Evolutionary conservation across 1,139 yeast species (phyloP).

Genomic region (Geotrichum carabidarum): DNA sequence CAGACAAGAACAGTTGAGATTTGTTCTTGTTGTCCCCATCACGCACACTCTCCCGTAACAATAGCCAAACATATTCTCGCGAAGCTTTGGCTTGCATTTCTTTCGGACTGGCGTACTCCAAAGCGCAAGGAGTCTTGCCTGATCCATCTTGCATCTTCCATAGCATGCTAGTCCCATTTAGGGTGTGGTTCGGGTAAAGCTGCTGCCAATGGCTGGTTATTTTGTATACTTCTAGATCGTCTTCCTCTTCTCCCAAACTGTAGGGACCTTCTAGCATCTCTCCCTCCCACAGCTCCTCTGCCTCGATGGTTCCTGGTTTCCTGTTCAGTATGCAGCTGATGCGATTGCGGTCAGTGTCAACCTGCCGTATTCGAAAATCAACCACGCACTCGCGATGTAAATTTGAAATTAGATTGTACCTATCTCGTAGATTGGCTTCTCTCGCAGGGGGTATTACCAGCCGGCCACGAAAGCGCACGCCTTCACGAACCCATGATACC

Average conservation of each 20-base stretch:
- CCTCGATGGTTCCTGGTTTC: neutral
- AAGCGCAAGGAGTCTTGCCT: neutral
- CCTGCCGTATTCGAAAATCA: neutral
- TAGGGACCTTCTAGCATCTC: slow-evolving; percentile 14
- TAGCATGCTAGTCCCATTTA: slow-evolving; percentile 8
- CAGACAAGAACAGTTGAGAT: slow-evolving; percentile 10
- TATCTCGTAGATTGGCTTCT: neutral
- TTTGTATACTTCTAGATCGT: neutral
- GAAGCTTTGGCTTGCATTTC: slow-evolving; percentile 10
- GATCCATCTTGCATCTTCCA: neutral
- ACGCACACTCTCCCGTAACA: neutral
- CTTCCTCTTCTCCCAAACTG: neutral
- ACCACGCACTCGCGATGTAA: neutral
- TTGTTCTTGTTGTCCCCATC: neutral
- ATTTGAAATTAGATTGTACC: neutral
- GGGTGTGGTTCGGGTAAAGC: slow-evolving; percentile 11
- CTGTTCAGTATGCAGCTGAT: slow-evolving; percentile 1
- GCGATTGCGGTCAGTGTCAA: slow-evolving; percentile 8
- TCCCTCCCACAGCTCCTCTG: slow-evolving; percentile 14
- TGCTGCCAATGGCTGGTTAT: slow-evolving; percentile 13
- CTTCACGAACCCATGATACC: slow-evolving; percentile 5
- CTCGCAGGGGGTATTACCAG: neutral
- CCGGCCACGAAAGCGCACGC: neutral
- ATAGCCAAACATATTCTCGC: slow-evolving; percentile 14
- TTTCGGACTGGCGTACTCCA: slow-evolving; percentile 4